Evolutionary conservation across 345 rosid genomes (phyloP).

Genomic region (Rhizophora apiculata): DNA sequence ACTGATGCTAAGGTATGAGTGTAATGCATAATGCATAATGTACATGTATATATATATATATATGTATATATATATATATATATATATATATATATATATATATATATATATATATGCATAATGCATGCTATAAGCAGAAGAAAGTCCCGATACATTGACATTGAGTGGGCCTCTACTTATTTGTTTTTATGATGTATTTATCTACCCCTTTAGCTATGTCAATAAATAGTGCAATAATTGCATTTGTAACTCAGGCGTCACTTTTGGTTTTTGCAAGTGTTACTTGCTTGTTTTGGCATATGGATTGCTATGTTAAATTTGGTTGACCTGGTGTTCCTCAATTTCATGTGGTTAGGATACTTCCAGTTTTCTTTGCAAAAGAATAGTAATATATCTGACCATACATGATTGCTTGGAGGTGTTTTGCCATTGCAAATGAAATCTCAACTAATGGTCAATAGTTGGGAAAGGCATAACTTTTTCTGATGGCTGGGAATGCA

Average conservation of each 20-base stretch:
- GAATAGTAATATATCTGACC: too few species aligned
- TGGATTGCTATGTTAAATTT: background rate
- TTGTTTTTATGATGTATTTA: background rate
- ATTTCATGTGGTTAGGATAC: too few species aligned
- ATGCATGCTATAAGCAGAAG: too few species aligned
- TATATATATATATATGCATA: background rate
- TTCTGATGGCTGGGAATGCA: background rate
- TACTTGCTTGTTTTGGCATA: background rate
- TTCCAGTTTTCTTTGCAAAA: too few species aligned
- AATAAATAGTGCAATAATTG: background rate
- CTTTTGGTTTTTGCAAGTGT: background rate
- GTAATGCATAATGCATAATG: background rate
- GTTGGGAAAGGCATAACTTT: background rate
- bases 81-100: background rate
- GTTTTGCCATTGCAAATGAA: too few species aligned
- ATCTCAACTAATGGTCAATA: too few species aligned
- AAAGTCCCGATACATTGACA: too few species aligned
- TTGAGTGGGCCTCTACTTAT: background rate
- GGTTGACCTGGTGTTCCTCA: background rate
- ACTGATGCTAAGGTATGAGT: conserved; percentile 93
- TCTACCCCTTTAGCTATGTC: background rate
- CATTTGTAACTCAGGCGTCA: background rate
- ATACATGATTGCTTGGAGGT: too few species aligned
- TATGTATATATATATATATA: background rate
- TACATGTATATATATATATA: background rate